Percentiles rank a stretch among this genome's conserved stretches.
These are phyloP conservation scores for Brasilioporus rufonigricans DNA, from an alignment of 768 basidiomycete species.

Conservation along the genomic window DNA sequence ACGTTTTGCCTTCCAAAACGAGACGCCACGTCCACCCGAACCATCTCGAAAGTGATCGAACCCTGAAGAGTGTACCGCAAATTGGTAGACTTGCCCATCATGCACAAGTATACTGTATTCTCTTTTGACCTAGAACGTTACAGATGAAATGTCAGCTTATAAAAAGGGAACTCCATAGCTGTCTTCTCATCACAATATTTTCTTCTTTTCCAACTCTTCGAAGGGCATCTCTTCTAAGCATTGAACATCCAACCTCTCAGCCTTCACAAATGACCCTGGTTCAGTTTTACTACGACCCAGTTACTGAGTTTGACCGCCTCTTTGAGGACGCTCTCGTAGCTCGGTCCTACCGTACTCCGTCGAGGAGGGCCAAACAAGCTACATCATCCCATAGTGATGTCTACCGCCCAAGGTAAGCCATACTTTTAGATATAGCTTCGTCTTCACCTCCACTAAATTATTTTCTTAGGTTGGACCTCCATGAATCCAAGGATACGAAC, in stretches of 20 bases:
- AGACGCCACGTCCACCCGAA: not conserved
- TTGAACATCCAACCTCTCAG: no score
- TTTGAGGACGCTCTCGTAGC: conserved; percentile 23
- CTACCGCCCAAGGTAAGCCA: conserved; percentile 24
- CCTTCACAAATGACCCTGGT: not conserved
- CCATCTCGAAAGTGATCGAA: not conserved
- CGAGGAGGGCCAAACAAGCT: not conserved
- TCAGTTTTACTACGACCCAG: not conserved
- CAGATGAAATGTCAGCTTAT: not conserved
- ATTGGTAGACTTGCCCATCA: not conserved
- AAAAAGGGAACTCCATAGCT: not conserved
- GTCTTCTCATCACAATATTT: not conserved
- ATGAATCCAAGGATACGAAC: conserved; percentile 42
- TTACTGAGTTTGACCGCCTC: conserved; percentile 4
- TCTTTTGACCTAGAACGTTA: not conserved
- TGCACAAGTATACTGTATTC: not conserved
- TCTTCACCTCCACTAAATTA: not conserved
- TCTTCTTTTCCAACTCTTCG: not conserved
- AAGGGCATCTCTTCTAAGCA: not conserved
- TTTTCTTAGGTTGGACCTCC: conserved; percentile 41
- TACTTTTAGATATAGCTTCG: not conserved
- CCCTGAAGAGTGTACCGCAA: not conserved
- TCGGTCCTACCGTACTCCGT: conserved; percentile 1
- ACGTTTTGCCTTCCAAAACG: not conserved
- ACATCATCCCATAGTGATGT: not conserved